Conservation (phyloP, 805 yeast genomes). For the Lipomyces sp. region DNA sequence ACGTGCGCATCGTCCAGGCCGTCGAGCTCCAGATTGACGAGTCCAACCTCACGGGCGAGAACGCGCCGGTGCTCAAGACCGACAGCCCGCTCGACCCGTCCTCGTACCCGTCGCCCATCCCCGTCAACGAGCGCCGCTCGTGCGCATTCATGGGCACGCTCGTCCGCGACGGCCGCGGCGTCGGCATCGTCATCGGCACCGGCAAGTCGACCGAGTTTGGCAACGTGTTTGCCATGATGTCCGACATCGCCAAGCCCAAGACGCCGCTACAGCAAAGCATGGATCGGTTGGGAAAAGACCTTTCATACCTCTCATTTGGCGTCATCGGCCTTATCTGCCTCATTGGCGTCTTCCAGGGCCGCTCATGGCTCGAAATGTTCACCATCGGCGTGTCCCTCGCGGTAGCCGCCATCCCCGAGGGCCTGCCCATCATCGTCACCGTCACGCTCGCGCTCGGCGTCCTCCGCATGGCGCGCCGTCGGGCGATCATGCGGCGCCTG, state of each 20-base stretch:
- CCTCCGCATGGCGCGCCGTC: conserved; percentile 88
- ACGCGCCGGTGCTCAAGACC: conserved; percentile 73
- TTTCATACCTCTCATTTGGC: conserved; percentile 76
- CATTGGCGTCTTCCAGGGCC: conserved; percentile 86
- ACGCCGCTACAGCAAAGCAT: conserved; percentile 93
- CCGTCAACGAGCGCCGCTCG: conserved; percentile 65
- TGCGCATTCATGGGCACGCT: conserved; percentile 97
- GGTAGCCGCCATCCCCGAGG: conserved; percentile 99
- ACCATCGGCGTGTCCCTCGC: conserved; percentile 96
- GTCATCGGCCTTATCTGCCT: conserved; percentile 90
- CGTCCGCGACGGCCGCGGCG: conserved; percentile 92
- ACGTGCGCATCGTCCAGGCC: conserved; percentile 73
- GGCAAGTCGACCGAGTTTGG: conserved; percentile 91
- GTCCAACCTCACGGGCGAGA: conserved; percentile 93
- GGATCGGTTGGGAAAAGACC: conserved; percentile 92
- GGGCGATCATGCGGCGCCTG: conserved; percentile 88
- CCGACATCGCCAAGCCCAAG: conserved; percentile 91
- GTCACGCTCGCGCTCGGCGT: conserved; percentile 96
- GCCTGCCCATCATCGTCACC: conserved; percentile 95
- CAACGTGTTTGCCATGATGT: conserved; percentile 91
- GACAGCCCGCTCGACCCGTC: conserved; percentile 44
- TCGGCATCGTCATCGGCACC: conserved; percentile 90
- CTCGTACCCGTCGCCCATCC: conserved; percentile 35
- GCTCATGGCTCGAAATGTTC: conserved; percentile 96
- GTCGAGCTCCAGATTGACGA: conserved; percentile 86